A percentile compares a stretch with the other conserved stretches of the same genome.
phyloP scores from a whole-genome alignment of 2,329 filamentous ascomycete genomes.

The Exutisphaerella laricina region DNA sequence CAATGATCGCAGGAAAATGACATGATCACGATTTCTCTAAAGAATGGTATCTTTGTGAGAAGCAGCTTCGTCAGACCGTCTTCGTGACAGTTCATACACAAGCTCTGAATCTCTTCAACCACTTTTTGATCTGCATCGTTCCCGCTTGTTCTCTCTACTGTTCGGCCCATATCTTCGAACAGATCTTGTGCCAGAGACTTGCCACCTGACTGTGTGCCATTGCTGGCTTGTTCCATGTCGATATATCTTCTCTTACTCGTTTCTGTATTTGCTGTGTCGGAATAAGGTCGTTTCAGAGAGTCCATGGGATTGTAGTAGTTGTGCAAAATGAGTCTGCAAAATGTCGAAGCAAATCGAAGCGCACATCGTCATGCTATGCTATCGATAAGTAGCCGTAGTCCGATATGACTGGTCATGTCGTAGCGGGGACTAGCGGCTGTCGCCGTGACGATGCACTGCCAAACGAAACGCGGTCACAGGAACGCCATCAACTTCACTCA shows the following conservation, averaged over 20 bases:
- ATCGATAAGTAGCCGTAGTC: too few species aligned
- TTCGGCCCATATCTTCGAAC: constrained; percentile 49
- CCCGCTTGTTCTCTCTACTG: constrained; percentile 38
- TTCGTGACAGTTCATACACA: constrained; percentile 53
- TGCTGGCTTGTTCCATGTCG: constrained; percentile 13
- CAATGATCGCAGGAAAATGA: constrained; percentile 93
- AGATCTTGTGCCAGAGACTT: constrained; percentile 41
- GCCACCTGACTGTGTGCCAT: constrained; percentile 10
- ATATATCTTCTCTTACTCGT: neutral
- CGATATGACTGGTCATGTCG: too few species aligned
- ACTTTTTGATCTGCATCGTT: constrained; percentile 43
- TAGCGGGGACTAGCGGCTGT: too few species aligned
- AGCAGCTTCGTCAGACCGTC: constrained; percentile 75
- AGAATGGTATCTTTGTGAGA: constrained; percentile 89
- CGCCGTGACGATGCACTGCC: too few species aligned
- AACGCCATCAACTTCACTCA: too few species aligned
- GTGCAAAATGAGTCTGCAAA: too few species aligned
- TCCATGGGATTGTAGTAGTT: too few species aligned
- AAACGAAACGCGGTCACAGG: too few species aligned
- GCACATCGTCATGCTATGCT: too few species aligned
- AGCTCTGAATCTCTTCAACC: constrained; percentile 49
- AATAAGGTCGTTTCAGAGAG: constrained; percentile 1
- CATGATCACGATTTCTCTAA: constrained; percentile 96
- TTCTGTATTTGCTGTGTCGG: constrained; percentile 1
- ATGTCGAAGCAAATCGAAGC: too few species aligned